These are phyloP conservation scores for Chlorella sp. DNA, from an alignment of 139 green algal genomes.

Conservation along the genomic window DNA sequence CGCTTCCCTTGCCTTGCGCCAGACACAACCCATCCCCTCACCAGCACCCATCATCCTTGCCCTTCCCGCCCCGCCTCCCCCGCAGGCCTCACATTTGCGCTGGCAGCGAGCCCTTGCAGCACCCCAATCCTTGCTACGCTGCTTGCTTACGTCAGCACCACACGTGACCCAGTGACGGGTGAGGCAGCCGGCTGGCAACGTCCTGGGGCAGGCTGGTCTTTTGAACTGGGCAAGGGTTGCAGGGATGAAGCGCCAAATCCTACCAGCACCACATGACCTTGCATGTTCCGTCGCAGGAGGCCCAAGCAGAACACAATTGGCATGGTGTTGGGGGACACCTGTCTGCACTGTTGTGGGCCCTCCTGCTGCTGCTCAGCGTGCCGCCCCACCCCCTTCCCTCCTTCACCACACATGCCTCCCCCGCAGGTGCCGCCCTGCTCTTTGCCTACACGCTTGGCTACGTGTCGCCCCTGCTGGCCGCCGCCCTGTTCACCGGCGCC, in stretches of 20 bases:
- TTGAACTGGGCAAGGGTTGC: not conserved
- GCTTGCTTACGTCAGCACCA: constrained; percentile 89
- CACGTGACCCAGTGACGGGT: constrained; percentile 54
- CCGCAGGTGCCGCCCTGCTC: constrained; percentile 80
- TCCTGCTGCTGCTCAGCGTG: not conserved
- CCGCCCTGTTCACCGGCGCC: constrained; percentile 84
- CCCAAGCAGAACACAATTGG: not conserved
- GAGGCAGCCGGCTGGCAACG: not conserved
- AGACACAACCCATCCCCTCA: not conserved
- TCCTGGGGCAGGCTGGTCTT: not conserved
- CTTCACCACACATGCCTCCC: not conserved
- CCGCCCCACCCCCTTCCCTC: not conserved
- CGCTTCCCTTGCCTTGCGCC: not conserved
- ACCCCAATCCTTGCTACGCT: constrained; percentile 96
- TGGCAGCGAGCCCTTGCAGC: constrained; percentile 95
- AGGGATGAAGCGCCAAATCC: not conserved
- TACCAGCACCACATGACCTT: too few species aligned
- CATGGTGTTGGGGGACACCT: not conserved
- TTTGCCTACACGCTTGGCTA: constrained; percentile 94
- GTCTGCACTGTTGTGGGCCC: too few species aligned
- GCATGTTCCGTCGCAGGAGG: too few species aligned
- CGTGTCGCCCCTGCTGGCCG: constrained; percentile 90
- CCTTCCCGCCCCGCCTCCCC: too few species aligned
- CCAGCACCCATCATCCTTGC: not conserved
- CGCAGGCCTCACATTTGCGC: constrained; percentile 91